These are phyloP conservation scores for Iberis pinnata DNA, from an alignment of 345 rosid species.

Conservation along the genomic window DNA sequence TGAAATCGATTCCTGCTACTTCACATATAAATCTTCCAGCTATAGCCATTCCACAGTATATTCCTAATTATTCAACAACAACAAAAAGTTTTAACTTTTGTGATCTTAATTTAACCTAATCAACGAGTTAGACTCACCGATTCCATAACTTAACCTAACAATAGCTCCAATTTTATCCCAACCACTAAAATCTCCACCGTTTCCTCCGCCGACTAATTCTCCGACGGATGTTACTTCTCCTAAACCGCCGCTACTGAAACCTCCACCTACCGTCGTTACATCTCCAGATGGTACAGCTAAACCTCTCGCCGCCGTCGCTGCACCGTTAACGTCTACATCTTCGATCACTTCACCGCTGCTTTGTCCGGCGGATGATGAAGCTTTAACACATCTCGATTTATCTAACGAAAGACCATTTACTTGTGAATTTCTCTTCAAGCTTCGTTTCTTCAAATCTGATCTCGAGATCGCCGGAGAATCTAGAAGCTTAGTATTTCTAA, in stretches of 20 bases:
- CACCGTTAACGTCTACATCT: slow-evolving; percentile 29
- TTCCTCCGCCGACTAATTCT: slow-evolving; percentile 45
- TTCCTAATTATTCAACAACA: slow-evolving; percentile 37
- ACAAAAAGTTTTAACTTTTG: neutral
- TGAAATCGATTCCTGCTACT: slow-evolving; percentile 64
- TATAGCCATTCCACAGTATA: slow-evolving; percentile 82
- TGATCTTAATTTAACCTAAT: neutral
- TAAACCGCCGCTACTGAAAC: slow-evolving; percentile 35
- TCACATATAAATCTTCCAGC: slow-evolving; percentile 86
- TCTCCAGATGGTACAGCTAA: slow-evolving; percentile 53
- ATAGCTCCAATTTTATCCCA: slow-evolving; percentile 93
- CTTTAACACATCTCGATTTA: slow-evolving; percentile 30
- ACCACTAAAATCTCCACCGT: slow-evolving; percentile 44
- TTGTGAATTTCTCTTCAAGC: slow-evolving; percentile 12
- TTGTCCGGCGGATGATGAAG: slow-evolving; percentile 38
- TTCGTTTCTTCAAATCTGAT: neutral
- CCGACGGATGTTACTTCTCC: slow-evolving; percentile 76
- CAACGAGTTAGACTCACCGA: slow-evolving; percentile 42
- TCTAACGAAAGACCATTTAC: slow-evolving; percentile 15
- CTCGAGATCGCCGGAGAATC: slow-evolving; percentile 29
- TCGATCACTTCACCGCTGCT: slow-evolving; percentile 44
- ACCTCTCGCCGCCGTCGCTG: slow-evolving; percentile 23
- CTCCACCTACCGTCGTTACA: slow-evolving; percentile 43
- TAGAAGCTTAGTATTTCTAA: slow-evolving; percentile 14
- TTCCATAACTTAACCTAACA: slow-evolving; percentile 74